phyloP scores from a whole-genome alignment of 306 rosid species.

The Arachis hypogaea region DNA sequence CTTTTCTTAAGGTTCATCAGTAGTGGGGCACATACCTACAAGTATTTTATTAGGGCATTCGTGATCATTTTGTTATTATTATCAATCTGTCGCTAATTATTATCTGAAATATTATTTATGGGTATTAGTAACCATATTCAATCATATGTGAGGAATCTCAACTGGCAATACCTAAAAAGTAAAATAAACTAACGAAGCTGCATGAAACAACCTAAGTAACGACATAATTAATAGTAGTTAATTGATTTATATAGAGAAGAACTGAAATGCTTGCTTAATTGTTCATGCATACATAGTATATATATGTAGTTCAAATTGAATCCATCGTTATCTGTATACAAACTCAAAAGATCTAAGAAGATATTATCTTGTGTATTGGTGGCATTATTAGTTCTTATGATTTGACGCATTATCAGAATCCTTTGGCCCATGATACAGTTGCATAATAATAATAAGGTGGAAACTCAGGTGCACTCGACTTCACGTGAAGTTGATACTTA shows the following conservation, averaged over 20 bases:
- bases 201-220: conserved; percentile 17
- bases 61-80: conserved; percentile 29
- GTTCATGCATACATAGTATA: neutral
- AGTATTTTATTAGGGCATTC: conserved; percentile 17
- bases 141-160: conserved; percentile 35
- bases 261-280: neutral
- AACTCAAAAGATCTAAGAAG: conserved; percentile 28
- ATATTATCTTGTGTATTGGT: conserved; percentile 18
- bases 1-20: conserved; percentile 6
- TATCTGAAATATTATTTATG: neutral
- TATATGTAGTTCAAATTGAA: conserved; percentile 30
- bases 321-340: conserved; percentile 1
- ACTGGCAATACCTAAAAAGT: neutral
- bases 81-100: conserved; percentile 13
- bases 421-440: conserved; percentile 9
- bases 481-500: no score
- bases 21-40: conserved; percentile 26
- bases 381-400: conserved; percentile 17
- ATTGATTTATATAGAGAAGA: neutral
- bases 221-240: conserved; percentile 6
- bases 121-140: conserved; percentile 21
- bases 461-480: no score
- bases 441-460: neutral
- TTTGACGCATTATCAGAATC: conserved; percentile 25
- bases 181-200: neutral